Evolutionary conservation across 2,329 filamentous ascomycete genomes (phyloP), one percentile per base, ranked within the genome.

Genomic region (Cladosporium sphaerospermum): DNA sequence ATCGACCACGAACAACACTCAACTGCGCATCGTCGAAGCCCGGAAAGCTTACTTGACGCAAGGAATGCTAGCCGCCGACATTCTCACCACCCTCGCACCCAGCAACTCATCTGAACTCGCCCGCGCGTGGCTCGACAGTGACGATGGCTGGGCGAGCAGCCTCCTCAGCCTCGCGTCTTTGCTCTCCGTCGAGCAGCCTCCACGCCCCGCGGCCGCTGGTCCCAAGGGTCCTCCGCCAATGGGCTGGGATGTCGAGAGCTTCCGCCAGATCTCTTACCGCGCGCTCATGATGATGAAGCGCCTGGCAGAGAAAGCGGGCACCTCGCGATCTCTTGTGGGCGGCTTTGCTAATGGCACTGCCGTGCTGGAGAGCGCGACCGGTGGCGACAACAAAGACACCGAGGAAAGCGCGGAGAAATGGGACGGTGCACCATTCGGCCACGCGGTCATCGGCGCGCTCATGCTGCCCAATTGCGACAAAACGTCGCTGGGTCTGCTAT

Each of bases 11-110:
- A 59, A 62, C 46, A 66, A 64, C 14, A 59, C 62, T 5, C 73
- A 76, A 59, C 65, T 86, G 1, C 80, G 83, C 0, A 78, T 90
- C 4, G 81, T 93, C 4, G 90, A 96, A 67, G 83, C 82, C 3
- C 84, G 93, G 53, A 96, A 95, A 69, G 86, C 93, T 0, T 85
- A 89, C 63, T 74, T 99, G 9, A 93, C 95, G 79, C 93, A 99
- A 71, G 91, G 90, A 1, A 81, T 97, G 62, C 77, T 97, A 5
- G 88, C 90, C 1, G 91, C 89, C 0, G 91, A 97, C 61, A 95
- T 97, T 48, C 73, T 97, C 3, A 83, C 89, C 0, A 84, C 84
- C 9, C 76, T 96, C 28, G 82, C 83, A 3, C 65, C 63, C 3
- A 57, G 57, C 36, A 63, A 62, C 40, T 61, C 67, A n/a, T 57